Evolutionary conservation across 192 early-diverging fungal genomes (phyloP), one percentile per base, ranked within the genome.

Genomic region (Backusella sp.): DNA sequence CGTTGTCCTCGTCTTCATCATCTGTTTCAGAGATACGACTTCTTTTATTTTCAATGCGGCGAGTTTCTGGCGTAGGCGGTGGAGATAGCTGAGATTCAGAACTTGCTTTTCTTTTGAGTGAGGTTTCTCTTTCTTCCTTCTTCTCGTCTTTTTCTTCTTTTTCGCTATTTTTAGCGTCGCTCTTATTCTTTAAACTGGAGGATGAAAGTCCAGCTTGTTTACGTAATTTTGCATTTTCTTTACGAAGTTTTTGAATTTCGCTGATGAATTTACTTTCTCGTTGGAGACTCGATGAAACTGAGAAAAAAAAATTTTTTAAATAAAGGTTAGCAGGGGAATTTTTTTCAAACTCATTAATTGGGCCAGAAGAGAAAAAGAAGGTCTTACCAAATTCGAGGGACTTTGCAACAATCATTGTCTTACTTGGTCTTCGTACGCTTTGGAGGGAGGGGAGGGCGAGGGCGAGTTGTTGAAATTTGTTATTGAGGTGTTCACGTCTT

Each of bases 401-500:
- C 76, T 92, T 91, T 62, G 89, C 84, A 28, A 95, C 94, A 70
- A 95, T 95, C 70, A 90, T 90, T 39, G 92, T 90, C 76, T 95
- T 95, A 71, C 90, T 91, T 23, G 94, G 94, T 70, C 94, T 89
- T 53, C 92, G 87, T 68, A 93, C 90, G 56, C 90, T 85, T 69
- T 84, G 83, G 35, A 94, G 88, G 21, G 91, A 82, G 37, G 93
- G 94, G 23, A 95, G 83, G n/a, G 93, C 89, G 76, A 91, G 89
- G 11, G 94, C 94, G 44, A 95, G 80, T 46, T 95, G 91, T 80
- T 93, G 93, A 80, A 95, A 94, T 80, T 93, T 90, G 23, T 82
- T 86, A 79, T 95, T 95, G 39, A 95, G 86, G 19, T 84, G 88
- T 84, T 95, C 94, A 30, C 94, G 90, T 75, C 94, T 83, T 73